Evolutionary conservation across 805 yeast genomes (phyloP), one percentile per base, ranked within the genome.

Genomic region (Zygotorulaspora florentina): DNA sequence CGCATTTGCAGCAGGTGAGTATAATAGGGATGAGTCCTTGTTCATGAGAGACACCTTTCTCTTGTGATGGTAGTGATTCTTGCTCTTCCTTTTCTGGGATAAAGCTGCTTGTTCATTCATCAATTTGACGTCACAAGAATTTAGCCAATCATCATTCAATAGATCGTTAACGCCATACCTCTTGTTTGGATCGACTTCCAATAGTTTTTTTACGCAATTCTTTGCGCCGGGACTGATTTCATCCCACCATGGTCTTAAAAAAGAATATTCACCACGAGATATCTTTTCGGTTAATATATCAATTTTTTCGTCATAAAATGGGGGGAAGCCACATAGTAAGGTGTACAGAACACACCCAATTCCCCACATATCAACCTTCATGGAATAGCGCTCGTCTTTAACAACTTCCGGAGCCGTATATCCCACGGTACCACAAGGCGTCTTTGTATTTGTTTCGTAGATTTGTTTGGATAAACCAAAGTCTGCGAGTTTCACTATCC

Each of bases 361-460:
- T 4, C 97, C 97, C 99, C 99, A 93, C 93, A 93, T 87, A 64
- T 93, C 99, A 30, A 93, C 99, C 52, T 89, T 85, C 70, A 87
- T 88, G 1, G 96, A 86, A 62, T 93, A 93, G 39, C 82, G 76
- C 69, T 90, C 95, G 65, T 93, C 98, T 53, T 85, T 82, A 34
- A 93, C 98, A 56, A 93, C 91, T 66, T 93, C 99, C 0, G 99
- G 99, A 0, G 99, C 99, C 2, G 98, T 91, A 61, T 93, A 93
- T 2, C 98, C 98, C 13, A 93, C 96, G 1, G 99, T 93, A 42
- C 99, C 99, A 69, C 99, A 93, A 0, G 99, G 99, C 0, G 99
- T 93, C 75, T 88, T 87, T 17, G 97, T 87, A 57, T 86, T 86
- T 40, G 83, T 77, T 58, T 85, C 87, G 82, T 89, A 85, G 27